Evolutionary conservation across 106 monocot genomes (phyloP).

Genomic region (Apostasia shenzhenica): DNA sequence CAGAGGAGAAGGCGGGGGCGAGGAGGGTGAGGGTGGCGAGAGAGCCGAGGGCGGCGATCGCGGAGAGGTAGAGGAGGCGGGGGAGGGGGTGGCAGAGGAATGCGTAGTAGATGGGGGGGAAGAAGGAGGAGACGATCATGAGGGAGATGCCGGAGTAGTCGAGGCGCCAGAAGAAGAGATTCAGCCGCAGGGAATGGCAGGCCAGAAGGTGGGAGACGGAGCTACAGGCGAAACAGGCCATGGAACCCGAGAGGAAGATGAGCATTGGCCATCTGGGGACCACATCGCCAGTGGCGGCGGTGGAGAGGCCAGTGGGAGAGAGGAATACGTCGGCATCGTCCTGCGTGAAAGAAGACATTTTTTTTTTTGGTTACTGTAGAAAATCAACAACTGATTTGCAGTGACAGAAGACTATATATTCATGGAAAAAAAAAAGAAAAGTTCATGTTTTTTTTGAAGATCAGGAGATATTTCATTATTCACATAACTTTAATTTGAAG

Average conservation of each 20-base stretch:
- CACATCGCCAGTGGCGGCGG: not conserved
- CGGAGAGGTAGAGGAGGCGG: conserved; percentile 57
- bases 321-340: not conserved
- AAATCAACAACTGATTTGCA: too few species aligned
- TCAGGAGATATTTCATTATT: too few species aligned
- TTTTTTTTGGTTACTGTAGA: too few species aligned
- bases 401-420: too few species aligned
- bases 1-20: conserved; percentile 47
- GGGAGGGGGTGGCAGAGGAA: conserved; percentile 66
- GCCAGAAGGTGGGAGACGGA: conserved; percentile 73
- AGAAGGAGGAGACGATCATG: conserved; percentile 90
- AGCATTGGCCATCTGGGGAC: conserved; percentile 74
- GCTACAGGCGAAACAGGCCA: conserved; percentile 74
- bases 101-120: conserved; percentile 86
- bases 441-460: too few species aligned
- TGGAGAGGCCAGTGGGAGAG: not conserved
- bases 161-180: conserved; percentile 80
- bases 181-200: conserved; percentile 78
- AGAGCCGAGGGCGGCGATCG: conserved; percentile 52
- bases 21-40: conserved; percentile 42
- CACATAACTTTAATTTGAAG: too few species aligned
- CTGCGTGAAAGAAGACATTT: too few species aligned
- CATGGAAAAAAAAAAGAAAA: too few species aligned
- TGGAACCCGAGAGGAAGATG: conserved; percentile 70
- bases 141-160: conserved; percentile 84